phyloP scores from a whole-genome alignment of 768 basidiomycete species.

The Rhizopogon vinicolor region DNA sequence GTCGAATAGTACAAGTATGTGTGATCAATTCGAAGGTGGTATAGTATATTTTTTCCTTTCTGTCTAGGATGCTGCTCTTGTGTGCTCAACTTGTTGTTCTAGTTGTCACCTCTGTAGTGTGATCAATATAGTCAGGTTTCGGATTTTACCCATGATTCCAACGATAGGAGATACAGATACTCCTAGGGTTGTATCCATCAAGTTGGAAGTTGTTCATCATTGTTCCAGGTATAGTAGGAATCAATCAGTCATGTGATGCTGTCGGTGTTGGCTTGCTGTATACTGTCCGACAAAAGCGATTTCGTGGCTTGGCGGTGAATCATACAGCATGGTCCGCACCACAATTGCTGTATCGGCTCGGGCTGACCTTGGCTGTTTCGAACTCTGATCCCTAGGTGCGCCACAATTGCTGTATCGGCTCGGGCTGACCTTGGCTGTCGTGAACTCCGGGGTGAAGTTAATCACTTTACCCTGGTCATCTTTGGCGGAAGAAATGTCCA shows the following conservation, averaged over 20 bases:
- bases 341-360: not conserved
- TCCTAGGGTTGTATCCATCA: too few species aligned
- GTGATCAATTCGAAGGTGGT: constrained; percentile 1
- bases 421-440: too few species aligned
- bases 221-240: not conserved
- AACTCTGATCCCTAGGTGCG: not conserved
- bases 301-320: too few species aligned
- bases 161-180: not conserved
- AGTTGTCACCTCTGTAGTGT: not conserved
- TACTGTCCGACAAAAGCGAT: too few species aligned
- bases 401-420: too few species aligned
- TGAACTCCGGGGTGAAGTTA: too few species aligned
- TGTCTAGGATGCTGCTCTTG: not conserved
- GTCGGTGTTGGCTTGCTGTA: not conserved
- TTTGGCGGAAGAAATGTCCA: too few species aligned
- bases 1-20: not conserved
- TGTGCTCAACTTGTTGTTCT: constrained; percentile 1
- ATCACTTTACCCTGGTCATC: too few species aligned
- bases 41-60: not conserved
- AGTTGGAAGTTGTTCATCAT: not conserved
- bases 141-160: not conserved
- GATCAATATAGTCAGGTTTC: not conserved
- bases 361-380: too few species aligned
- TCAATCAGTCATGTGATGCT: not conserved
- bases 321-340: not conserved